These are phyloP conservation scores for Neurospora sp. DNA, from an alignment of 2,329 filamentous ascomycete species.

Conservation along the genomic window DNA sequence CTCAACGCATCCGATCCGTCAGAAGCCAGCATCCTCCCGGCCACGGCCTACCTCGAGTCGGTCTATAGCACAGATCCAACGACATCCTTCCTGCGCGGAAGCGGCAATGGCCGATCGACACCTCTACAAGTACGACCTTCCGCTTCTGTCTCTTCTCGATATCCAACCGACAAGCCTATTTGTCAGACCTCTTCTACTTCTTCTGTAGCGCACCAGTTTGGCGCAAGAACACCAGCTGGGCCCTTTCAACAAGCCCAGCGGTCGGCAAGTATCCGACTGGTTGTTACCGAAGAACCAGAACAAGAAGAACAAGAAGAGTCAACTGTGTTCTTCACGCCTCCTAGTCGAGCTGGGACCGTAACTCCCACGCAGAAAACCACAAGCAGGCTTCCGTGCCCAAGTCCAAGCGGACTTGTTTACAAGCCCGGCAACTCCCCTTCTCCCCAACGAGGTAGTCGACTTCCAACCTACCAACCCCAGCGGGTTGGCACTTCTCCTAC, in stretches of 20 bases:
- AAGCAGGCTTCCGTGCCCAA: not conserved
- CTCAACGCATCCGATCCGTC: slow-evolving; percentile 69
- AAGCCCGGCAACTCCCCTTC: not conserved
- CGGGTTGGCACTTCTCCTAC: not conserved
- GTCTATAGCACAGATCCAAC: slow-evolving; percentile 56
- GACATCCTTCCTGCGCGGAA: slow-evolving; percentile 36
- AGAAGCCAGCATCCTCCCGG: slow-evolving; percentile 68
- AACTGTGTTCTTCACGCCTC: not conserved
- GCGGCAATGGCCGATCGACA: slow-evolving; percentile 32
- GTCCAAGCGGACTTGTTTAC: not conserved
- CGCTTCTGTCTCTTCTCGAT: slow-evolving; percentile 16
- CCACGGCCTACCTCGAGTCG: slow-evolving; percentile 67
- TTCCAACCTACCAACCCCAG: not conserved
- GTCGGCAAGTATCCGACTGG: not conserved
- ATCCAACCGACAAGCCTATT: not conserved
- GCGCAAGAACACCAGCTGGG: not conserved
- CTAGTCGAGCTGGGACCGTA: not conserved
- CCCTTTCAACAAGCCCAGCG: not conserved
- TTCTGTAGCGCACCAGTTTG: not conserved
- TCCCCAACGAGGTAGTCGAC: not conserved
- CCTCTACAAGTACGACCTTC: slow-evolving; percentile 56
- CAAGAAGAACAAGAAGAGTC: not conserved
- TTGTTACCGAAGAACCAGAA: not conserved
- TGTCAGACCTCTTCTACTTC: not conserved
- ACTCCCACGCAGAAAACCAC: not conserved